Percentiles rank a stretch among this genome's conserved stretches.
Evolutionary conservation across 257 asterid species (phyloP).

Genomic region (Solanum megistacrolobum): DNA sequence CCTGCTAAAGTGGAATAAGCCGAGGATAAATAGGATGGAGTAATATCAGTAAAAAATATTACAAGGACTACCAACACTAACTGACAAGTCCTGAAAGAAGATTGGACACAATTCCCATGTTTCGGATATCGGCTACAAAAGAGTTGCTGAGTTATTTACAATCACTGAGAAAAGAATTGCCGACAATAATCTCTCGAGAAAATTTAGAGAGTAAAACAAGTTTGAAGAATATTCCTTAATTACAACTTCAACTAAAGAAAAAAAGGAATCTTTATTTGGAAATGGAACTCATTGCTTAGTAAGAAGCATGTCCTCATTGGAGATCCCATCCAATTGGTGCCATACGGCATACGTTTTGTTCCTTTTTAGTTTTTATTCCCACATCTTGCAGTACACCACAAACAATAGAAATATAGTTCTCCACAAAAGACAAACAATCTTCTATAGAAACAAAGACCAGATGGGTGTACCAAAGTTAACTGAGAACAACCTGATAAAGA

Average conservation of each 20-base stretch:
- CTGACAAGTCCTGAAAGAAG: not conserved
- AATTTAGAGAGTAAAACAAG: not conserved
- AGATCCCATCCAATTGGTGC: not conserved
- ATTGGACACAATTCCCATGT: not conserved
- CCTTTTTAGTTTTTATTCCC: no score
- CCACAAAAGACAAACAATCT: no score
- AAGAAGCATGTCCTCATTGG: not conserved
- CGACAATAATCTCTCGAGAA: not conserved
- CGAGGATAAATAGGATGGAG: not conserved
- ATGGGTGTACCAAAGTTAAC: no score
- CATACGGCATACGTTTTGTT: not conserved
- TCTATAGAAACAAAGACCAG: no score
- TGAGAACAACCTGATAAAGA: no score
- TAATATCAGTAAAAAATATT: not conserved
- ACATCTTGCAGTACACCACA: no score
- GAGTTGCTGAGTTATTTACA: not conserved
- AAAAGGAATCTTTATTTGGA: not conserved
- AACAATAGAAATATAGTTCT: no score
- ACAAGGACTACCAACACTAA: not conserved
- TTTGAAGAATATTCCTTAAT: not conserved
- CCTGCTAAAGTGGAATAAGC: constrained; percentile 35
- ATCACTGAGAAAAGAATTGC: not conserved
- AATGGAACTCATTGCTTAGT: not conserved
- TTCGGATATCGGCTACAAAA: not conserved
- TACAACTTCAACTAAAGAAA: not conserved